Evolutionary conservation across 768 basidiomycete species (phyloP).

Genomic region (Lactarius vividus): DNA sequence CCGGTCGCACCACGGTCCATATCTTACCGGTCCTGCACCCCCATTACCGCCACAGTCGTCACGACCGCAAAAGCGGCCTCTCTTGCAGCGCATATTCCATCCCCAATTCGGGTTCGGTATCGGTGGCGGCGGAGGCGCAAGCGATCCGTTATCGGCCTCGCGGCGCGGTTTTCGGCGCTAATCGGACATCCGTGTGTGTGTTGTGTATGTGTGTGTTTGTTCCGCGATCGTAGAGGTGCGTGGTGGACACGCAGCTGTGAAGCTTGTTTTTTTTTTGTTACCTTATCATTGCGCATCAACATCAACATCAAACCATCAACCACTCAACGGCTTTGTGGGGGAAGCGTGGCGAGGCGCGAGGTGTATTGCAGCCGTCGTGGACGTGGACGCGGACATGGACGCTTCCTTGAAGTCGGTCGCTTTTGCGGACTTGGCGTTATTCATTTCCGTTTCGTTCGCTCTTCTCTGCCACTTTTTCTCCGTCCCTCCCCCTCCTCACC

Average conservation of each 20-base stretch:
- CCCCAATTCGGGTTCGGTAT: constrained; percentile 16
- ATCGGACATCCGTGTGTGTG: neutral
- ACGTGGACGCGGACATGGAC: constrained; percentile 11
- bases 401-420: constrained; percentile 1
- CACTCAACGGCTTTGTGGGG: neutral
- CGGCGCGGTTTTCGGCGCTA: constrained; percentile 17
- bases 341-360: neutral
- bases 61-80: constrained; percentile 24
- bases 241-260: neutral
- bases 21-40: neutral
- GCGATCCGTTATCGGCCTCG: neutral
- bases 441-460: constrained; percentile 20
- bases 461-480: neutral
- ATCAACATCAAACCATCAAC: neutral
- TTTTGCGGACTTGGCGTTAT: constrained; percentile 10
- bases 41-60: constrained; percentile 2
- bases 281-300: constrained; percentile 6
- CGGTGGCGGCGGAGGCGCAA: neutral
- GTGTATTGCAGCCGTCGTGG: neutral
- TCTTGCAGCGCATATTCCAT: constrained; percentile 27
- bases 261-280: constrained; percentile 7
- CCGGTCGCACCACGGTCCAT: constrained; percentile 4
- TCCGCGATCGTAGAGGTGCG: constrained; percentile 6
- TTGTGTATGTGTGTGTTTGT: neutral
- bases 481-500: neutral